Evolutionary conservation across 495 filamentous ascomycete species (phyloP), one percentile per base, ranked within the genome.

Genomic region (Penicillium roqueforti): DNA sequence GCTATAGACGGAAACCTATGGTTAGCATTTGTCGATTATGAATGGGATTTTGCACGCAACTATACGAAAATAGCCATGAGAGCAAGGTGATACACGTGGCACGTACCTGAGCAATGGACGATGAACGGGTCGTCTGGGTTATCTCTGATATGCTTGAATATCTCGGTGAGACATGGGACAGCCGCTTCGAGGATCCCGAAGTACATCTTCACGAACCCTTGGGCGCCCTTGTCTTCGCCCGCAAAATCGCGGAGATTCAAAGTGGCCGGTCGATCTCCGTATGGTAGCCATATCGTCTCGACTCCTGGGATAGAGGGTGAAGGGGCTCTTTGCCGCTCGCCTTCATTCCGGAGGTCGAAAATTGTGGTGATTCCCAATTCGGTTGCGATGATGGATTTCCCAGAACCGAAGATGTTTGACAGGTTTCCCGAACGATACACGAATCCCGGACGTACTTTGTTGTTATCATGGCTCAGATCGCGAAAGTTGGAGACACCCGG

Each of bases 291-390:
- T 26, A 81, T 62, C 23, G 77, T 74, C 18, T 73, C 59, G 37
- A 77, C 74, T 1, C 78, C 81, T 7, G 51, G 54, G 32, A 67
- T 68, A 36, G 60, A 59, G 3, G 60, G 65, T 31, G 61, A 64
- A 47, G 78, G 81, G 19, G 59, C 68, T 28, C 70, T 47, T 26
- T 54, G 54, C 13, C 68, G 59, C 51, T 80, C 68, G 19, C 79
- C 69, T 56, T 86, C 79, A 2, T 83, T 84, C 32, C 88, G 82
- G 7, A 90, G 70, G 64, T 91, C 85, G 56, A 81, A 88, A 36
- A 89, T 76, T 28, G 77, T 74, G 14, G 71, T 77, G 56, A 90
- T 80, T 6, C 78, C 76, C 9, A 89, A 67, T 5, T 62, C 55
- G 6, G 62, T 52, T 46, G 43, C 55, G 36, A 91, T 70, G 13